Conservation (phyloP, 2,329 filamentous ascomycete species). For the Penicillium sp. region DNA sequence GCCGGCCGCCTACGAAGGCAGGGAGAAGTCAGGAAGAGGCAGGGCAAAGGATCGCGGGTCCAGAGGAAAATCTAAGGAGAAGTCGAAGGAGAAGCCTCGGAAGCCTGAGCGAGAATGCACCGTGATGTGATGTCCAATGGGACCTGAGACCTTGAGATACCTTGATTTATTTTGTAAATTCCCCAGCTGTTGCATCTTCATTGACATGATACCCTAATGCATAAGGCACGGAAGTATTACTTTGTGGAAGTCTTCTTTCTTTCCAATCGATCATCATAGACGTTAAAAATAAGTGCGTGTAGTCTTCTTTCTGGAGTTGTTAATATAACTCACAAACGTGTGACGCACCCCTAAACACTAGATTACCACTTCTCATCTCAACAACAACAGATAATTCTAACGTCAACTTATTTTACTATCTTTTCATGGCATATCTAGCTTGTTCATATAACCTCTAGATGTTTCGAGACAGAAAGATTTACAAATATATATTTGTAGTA, state of each 20-base stretch:
- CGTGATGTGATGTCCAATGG: conserved; percentile 11
- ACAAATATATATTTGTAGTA: too few relatives aligned
- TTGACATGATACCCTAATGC: conserved; percentile 17
- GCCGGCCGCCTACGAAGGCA: conserved; percentile 19
- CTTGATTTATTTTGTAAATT: conserved; percentile 9
- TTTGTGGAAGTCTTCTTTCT: background rate
- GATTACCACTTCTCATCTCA: too few relatives aligned
- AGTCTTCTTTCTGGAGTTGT: too few relatives aligned
- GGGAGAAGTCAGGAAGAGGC: conserved; percentile 23
- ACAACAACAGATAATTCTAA: too few relatives aligned
- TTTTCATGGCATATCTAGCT: too few relatives aligned
- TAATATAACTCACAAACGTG: too few relatives aligned
- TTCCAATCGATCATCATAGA: background rate
- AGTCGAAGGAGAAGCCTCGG: conserved; percentile 35
- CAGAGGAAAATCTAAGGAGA: conserved; percentile 33
- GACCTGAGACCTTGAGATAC: conserved; percentile 9
- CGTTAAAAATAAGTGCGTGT: background rate
- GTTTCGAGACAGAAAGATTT: too few relatives aligned
- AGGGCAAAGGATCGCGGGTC: conserved; percentile 21
- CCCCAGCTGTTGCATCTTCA: conserved; percentile 7
- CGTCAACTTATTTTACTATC: too few relatives aligned
- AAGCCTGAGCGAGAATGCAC: conserved; percentile 45
- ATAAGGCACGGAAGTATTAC: background rate
- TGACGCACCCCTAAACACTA: too few relatives aligned
- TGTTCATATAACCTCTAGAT: too few relatives aligned